A percentile compares a stretch with the other conserved stretches of the same genome.
Conservation (phyloP, 345 rosid genomes). For the Lumnitzera littorea region DNA sequence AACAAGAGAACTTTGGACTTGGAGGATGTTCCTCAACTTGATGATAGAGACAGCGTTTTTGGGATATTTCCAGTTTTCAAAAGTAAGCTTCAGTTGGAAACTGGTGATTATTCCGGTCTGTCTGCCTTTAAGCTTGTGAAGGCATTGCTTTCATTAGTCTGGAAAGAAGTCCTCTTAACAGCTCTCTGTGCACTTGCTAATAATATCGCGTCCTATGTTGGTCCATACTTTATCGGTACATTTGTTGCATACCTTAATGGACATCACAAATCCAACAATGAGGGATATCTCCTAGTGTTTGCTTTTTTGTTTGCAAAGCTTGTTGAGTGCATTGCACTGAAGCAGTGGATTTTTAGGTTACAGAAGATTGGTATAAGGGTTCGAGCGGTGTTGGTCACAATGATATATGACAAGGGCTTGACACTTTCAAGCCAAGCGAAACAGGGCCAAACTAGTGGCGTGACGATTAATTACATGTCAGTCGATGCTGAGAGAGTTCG, state of each 20-base stretch:
- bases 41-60: slow-evolving; percentile 10
- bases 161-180: slow-evolving; percentile 20
- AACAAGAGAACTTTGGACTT: slow-evolving; percentile 10
- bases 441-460: slow-evolving; percentile 26
- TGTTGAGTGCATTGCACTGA: slow-evolving; percentile 19
- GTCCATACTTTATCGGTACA: slow-evolving; percentile 26
- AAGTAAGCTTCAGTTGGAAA: slow-evolving; percentile 9
- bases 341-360: slow-evolving; percentile 21
- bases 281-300: slow-evolving; percentile 22
- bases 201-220: slow-evolving; percentile 19
- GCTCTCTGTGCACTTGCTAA: slow-evolving; percentile 3
- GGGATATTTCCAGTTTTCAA: slow-evolving; percentile 11
- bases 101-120: slow-evolving; percentile 1
- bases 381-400: no score
- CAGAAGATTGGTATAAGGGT: slow-evolving; percentile 13
- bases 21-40: neutral
- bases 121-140: slow-evolving; percentile 17
- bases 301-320: slow-evolving; percentile 23
- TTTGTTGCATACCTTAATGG: slow-evolving; percentile 29
- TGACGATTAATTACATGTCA: slow-evolving; percentile 28
- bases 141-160: slow-evolving; percentile 9
- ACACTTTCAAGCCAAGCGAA: slow-evolving; percentile 1
- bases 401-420: no score
- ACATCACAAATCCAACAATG: slow-evolving; percentile 8
- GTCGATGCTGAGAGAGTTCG: slow-evolving; percentile 26